phyloP scores from a whole-genome alignment of 495 filamentous ascomycete species.

The Trichoderma erinaceum region DNA sequence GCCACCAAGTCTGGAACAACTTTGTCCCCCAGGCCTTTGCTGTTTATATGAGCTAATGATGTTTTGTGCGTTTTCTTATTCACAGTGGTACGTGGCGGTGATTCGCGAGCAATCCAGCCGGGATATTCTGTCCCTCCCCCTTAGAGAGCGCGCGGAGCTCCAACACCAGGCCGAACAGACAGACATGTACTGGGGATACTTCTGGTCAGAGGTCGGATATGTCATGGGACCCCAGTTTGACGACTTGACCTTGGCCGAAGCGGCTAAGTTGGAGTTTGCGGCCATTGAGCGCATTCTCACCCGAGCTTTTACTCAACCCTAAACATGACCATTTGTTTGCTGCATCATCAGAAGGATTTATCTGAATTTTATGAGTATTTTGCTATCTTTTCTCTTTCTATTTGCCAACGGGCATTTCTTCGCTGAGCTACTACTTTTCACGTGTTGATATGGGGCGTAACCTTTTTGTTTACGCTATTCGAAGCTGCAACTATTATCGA shows the following conservation, averaged over 20 bases:
- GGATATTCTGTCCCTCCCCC: constrained; percentile 19
- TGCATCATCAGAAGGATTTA: too few species aligned
- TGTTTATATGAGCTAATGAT: neutral
- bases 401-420: too few species aligned
- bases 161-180: constrained; percentile 26
- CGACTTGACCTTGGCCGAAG: constrained; percentile 30
- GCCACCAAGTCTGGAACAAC: neutral
- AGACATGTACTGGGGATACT: constrained; percentile 37
- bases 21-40: constrained; percentile 19
- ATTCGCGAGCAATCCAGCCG: constrained; percentile 43
- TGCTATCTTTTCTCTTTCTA: too few species aligned
- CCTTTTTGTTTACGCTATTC: too few species aligned
- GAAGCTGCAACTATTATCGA: too few species aligned
- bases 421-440: too few species aligned
- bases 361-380: too few species aligned
- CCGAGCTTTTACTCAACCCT: constrained; percentile 21
- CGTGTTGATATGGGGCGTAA: too few species aligned
- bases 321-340: too few species aligned
- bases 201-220: constrained; percentile 26
- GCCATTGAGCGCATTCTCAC: constrained; percentile 35
- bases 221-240: constrained; percentile 25
- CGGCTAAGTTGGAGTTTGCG: constrained; percentile 32
- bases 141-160: constrained; percentile 29
- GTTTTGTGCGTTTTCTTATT: neutral
- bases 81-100: constrained; percentile 47